Base-by-base conservation (phyloP, 2,329 filamentous ascomycete species). In the Colletotrichum musicola region DNA sequence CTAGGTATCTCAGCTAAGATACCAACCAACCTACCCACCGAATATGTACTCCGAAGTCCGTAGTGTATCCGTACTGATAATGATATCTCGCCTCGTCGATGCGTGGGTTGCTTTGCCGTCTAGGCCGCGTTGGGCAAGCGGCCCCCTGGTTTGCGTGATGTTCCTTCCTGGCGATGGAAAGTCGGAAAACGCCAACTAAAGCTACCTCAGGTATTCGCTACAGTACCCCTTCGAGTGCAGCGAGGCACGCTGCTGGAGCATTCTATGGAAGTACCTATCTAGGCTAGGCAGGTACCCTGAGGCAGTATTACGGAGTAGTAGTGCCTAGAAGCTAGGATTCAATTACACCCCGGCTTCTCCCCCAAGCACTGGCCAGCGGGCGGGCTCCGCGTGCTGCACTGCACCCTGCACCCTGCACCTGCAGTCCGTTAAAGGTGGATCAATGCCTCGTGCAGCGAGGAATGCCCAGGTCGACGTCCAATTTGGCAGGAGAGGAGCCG, bases 291-390 rank as follows among this genome's bases (percentile, higher is more conserved):
- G 40, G 40, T 42, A 42, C 40, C 22, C 22, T 25, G 22, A 25
- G 22, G 22, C 22, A 4, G 22, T 25, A 25, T 25, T 4, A 25
- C 22, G 4, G 22, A 25, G 22, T 25, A 25, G 22, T 25, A 25
- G 22, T 25, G 4, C 22, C 22, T 25, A 25, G 22, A 25, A 25
- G 22, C 22, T 25, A 25, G 22, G 22, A 25, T 25, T 25, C 40
- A 14, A 16, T n/a, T 14, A 3, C 13, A 18, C 57, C 46, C 30
- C 47, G 27, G 57, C 14, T 51, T 46, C 44, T 60, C 46, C 40
- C 40, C 22, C 44, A 38, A 60, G 57, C 57, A 60, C 30, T 60
- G 57, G 25, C 46, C 57, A 60, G 18, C 46, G 6, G 57, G 57
- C 49, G 46, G 13, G 30, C 57, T 51, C 30, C 46, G 57, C 57